Conservation (phyloP, 352 stramenopile genomes). For the Phytophthora pseudosyringae region DNA sequence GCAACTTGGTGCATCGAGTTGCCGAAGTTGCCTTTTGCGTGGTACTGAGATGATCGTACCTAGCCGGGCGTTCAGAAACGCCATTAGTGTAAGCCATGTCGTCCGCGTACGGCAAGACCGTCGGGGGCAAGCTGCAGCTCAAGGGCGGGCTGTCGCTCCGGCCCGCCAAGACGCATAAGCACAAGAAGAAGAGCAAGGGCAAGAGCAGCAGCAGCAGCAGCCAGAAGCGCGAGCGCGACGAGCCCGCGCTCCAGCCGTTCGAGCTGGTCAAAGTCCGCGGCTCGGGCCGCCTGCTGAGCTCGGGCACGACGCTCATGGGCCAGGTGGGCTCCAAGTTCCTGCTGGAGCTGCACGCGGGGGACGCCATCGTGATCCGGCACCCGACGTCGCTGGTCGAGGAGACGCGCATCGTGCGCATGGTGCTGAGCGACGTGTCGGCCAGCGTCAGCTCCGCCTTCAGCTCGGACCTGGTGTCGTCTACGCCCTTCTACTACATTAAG, state of each 20-base stretch:
- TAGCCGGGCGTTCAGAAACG: background rate
- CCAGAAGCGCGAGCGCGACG: constrained; percentile 15
- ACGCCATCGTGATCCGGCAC: constrained; percentile 90
- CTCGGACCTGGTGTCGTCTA: constrained; percentile 90
- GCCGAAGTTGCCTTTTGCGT: no score
- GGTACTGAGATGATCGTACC: no score
- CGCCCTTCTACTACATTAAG: constrained; percentile 90
- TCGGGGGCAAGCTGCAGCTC: constrained; percentile 82
- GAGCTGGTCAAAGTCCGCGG: constrained; percentile 82
- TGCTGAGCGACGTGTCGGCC: constrained; percentile 89
- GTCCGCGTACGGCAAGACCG: constrained; percentile 68
- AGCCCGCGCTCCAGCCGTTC: constrained; percentile 46
- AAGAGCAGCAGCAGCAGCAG: constrained; percentile 8
- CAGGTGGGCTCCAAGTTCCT: constrained; percentile 86
- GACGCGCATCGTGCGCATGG: constrained; percentile 91
- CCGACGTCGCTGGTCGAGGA: constrained; percentile 87
- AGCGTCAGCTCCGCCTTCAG: constrained; percentile 89
- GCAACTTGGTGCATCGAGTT: background rate
- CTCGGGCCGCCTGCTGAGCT: constrained; percentile 84
- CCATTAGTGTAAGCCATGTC: constrained; percentile 9
- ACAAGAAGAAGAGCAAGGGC: constrained; percentile 51
- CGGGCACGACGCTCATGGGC: constrained; percentile 89
- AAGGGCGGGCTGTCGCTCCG: constrained; percentile 86
- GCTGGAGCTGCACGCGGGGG: constrained; percentile 77
- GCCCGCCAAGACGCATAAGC: constrained; percentile 58